These are phyloP conservation scores for Stephania cephalantha DNA, from an alignment of 164 flowering plant genomes.

Conservation along the genomic window DNA sequence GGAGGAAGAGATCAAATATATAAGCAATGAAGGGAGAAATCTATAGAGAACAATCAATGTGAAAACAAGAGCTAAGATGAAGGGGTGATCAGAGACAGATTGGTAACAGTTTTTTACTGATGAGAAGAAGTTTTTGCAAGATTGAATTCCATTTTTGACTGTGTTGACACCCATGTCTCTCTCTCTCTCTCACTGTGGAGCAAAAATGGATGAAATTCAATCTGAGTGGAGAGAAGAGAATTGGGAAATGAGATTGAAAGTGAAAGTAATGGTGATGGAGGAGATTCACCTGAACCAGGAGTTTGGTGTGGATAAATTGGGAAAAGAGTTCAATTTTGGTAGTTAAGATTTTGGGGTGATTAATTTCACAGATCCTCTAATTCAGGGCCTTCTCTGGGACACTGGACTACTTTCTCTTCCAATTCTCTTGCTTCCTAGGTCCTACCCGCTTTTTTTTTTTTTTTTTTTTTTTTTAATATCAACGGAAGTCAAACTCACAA, in stretches of 20 bases:
- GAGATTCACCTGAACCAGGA: neutral
- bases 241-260: neutral
- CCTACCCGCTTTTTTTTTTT: too few species aligned
- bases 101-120: conserved; percentile 23
- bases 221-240: neutral
- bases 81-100: conserved; percentile 37
- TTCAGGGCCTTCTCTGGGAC: conserved; percentile 6
- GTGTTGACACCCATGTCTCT: conserved; percentile 43
- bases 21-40: conserved; percentile 59
- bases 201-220: neutral
- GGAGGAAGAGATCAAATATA: conserved; percentile 57
- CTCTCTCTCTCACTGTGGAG: neutral
- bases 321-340: neutral
- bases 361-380: conserved; percentile 3
- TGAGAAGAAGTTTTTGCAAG: conserved; percentile 22
- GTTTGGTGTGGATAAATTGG: neutral
- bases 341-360: neutral
- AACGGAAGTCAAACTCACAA: too few species aligned
- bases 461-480: too few species aligned
- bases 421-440: neutral
- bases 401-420: neutral
- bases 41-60: conserved; percentile 40
- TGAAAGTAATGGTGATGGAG: neutral
- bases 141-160: conserved; percentile 21
- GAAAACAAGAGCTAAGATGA: conserved; percentile 26